phyloP scores from a whole-genome alignment of 1,284 basidiomycete species.

The Tilletia horrida region DNA sequence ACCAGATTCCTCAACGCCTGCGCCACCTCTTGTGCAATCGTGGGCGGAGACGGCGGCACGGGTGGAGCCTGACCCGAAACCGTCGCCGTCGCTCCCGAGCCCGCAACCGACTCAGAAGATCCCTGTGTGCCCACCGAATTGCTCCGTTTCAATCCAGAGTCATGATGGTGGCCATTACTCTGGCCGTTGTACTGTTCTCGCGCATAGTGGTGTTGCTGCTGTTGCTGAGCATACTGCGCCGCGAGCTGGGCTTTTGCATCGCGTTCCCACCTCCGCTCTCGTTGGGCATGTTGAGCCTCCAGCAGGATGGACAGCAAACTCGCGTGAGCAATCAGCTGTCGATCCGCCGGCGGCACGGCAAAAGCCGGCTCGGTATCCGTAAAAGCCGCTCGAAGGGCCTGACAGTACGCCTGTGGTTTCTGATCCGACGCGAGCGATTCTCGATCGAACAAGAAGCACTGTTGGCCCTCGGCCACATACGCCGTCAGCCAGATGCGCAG shows the following conservation, averaged over 20 bases:
- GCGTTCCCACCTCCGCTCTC: constrained; percentile 22
- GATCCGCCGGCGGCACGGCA: constrained; percentile 28
- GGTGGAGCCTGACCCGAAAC: too few species aligned
- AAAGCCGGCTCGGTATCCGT: constrained; percentile 7
- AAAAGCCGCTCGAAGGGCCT: constrained; percentile 34
- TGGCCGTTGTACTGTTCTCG: too few species aligned
- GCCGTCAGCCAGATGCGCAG: constrained; percentile 47
- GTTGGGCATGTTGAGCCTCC: constrained; percentile 31
- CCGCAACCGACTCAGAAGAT: too few species aligned
- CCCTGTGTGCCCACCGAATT: too few species aligned
- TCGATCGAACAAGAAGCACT: constrained; percentile 40
- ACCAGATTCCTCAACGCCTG: constrained; percentile 7
- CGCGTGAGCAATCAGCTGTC: constrained; percentile 41
- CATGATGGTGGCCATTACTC: background rate
- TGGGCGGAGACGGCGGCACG: background rate
- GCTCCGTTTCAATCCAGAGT: constrained; percentile 1
- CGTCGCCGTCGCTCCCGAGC: too few species aligned
- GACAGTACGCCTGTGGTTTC: constrained; percentile 36
- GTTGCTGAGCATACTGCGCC: background rate
- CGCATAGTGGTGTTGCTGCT: constrained; percentile 13
- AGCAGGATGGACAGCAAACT: constrained; percentile 42
- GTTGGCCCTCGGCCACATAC: constrained; percentile 43
- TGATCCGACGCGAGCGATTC: constrained; percentile 33
- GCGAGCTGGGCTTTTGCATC: constrained; percentile 7
- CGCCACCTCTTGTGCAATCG: background rate